Evolutionary conservation across 768 basidiomycete species (phyloP), one percentile per base, ranked within the genome.

Genomic region (Russula brevipes): DNA sequence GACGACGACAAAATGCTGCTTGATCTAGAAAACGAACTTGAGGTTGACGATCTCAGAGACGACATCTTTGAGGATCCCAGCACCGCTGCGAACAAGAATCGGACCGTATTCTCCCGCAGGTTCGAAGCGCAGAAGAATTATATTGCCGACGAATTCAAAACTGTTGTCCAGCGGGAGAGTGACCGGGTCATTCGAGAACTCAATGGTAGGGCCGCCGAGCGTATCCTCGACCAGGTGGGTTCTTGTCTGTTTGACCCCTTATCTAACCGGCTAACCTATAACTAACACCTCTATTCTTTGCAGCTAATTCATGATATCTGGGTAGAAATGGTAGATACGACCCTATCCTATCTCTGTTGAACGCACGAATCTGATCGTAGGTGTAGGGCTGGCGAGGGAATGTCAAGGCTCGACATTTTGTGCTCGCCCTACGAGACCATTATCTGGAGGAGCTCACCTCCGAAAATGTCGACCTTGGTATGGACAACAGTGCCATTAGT

Each of bases 381-480:
- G 6, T 19, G 42, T 16, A 61, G 60, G 44, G 70, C 70, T 39
- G 65, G 65, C 56, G 62, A 17, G 65, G 65, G 38, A 62, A 57
- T 17, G 64, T 65, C 12, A 65, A 65, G 46, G 60, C 64, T 16
- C 60, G 64, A 33, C 57, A 66, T 19, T 59, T 66, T 46, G 65
- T 66, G 30, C 66, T 72, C 35, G 72, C 72, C 3, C 66, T 76
- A 5, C 67, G 71, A 8, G 75, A 76, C 55, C 68, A 75, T 64
- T 74, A 72, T 64, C 42, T 62, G 8, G 71, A 75, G 50, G 63
- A 65, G 41, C 63, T 65, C 9, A 59, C 64, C 17, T 57, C 19
- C 0, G 57, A 59, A 14, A n/a, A 49, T 33, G 24, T 6, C 7
- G 33, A 41, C 11, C 55, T 38, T 9, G 50, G 54, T 6, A 16